Percentiles rank a stretch among this genome's conserved stretches.
Conservation (phyloP, 2,329 filamentous ascomycete genomes). For the Laburnicola sp. region DNA sequence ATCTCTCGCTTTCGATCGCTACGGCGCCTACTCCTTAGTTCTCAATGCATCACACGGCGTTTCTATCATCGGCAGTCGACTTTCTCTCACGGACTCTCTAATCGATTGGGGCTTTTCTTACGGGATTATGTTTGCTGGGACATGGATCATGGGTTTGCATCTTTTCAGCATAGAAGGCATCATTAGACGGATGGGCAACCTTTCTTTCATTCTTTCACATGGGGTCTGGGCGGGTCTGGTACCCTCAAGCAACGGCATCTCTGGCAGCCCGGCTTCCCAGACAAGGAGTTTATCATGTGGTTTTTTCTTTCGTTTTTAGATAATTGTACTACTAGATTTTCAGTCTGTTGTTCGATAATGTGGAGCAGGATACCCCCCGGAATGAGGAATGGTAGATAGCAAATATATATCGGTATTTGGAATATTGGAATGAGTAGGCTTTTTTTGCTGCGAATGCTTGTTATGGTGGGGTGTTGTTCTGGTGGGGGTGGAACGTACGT, state of each 20-base stretch:
- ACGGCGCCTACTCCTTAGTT: neutral
- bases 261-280: no score
- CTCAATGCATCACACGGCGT: constrained; percentile 9
- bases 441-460: no score
- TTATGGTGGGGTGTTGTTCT: no score
- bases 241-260: constrained; percentile 11
- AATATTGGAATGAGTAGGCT: no score
- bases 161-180: constrained; percentile 11
- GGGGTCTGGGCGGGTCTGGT: neutral
- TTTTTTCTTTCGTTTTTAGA: neutral
- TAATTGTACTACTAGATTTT: neutral
- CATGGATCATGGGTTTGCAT: constrained; percentile 1
- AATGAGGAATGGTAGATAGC: no score
- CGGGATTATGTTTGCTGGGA: constrained; percentile 13
- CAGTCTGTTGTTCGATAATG: no score
- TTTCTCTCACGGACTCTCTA: no score
- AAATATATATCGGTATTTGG: no score
- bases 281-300: no score
- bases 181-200: constrained; percentile 4
- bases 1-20: neutral
- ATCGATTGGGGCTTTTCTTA: constrained; percentile 2
- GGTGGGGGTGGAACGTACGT: no score
- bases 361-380: no score
- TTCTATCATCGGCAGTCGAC: neutral
- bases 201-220: no score